These are phyloP conservation scores for Solanum habrochaites DNA, from an alignment of 257 asterid species.

Conservation along the genomic window DNA sequence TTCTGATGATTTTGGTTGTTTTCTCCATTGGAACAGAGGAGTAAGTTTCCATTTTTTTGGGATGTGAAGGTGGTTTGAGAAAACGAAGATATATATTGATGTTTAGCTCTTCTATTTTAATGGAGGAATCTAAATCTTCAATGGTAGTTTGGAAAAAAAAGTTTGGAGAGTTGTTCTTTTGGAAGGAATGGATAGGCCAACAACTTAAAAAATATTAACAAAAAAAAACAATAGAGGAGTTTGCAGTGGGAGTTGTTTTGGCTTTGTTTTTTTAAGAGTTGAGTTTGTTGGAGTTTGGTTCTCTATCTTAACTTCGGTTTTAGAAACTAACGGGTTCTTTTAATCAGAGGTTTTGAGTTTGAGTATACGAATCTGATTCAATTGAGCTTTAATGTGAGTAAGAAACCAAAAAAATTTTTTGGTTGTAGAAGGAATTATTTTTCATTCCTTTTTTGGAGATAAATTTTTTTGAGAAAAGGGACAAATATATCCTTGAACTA, in stretches of 20 bases:
- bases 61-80: neutral
- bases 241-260: constrained; percentile 21
- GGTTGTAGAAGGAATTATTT: neutral
- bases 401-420: neutral
- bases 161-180: constrained; percentile 13
- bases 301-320: neutral
- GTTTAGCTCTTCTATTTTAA: neutral
- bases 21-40: constrained; percentile 23
- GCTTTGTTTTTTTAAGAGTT: constrained; percentile 12
- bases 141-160: neutral
- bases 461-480: too few species aligned
- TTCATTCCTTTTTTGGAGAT: neutral
- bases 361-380: accelerated
- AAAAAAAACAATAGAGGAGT: neutral
- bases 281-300: constrained; percentile 10
- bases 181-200: constrained; percentile 43
- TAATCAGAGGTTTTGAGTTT: too few species aligned
- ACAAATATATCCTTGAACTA: too few species aligned
- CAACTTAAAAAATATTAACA: constrained; percentile 22
- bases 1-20: constrained; percentile 40
- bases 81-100: neutral
- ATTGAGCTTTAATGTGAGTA: accelerated
- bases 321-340: neutral
- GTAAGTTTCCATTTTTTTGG: neutral
- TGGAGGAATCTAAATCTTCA: neutral